phyloP scores from a whole-genome alignment of 441 rosid species.

The Viola pubescens region DNA sequence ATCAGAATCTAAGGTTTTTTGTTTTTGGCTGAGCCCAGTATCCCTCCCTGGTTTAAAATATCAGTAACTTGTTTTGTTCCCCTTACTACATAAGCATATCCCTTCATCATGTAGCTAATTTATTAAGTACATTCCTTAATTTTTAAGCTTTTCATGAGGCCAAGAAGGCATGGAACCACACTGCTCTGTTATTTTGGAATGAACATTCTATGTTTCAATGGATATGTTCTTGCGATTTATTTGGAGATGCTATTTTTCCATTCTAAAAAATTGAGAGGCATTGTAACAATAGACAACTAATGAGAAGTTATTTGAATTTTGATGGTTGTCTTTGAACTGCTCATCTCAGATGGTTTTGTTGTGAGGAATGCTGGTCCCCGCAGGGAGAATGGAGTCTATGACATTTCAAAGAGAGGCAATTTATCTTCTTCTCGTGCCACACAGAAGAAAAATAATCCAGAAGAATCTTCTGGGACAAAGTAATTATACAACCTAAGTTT shows the following conservation, averaged over 20 bases:
- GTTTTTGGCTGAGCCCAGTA: not conserved
- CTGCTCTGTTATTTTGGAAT: no score
- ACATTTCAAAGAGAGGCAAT: conserved; percentile 30
- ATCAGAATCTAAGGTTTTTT: not conserved
- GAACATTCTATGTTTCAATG: no score
- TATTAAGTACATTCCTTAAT: not conserved
- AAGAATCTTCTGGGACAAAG: conserved; percentile 35
- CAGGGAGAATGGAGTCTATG: conserved; percentile 45
- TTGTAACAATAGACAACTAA: no score
- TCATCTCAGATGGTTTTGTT: conserved; percentile 7
- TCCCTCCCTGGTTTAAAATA: not conserved
- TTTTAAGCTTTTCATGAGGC: not conserved
- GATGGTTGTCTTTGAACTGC: not conserved
- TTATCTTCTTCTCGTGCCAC: conserved; percentile 17
- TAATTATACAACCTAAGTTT: conserved; percentile 20
- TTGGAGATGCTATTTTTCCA: no score
- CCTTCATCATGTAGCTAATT: not conserved
- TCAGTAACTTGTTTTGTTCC: not conserved
- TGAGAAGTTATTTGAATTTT: no score
- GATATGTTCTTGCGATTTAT: no score
- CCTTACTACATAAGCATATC: not conserved
- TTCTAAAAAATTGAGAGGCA: not conserved
- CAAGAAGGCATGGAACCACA: no score
- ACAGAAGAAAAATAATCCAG: conserved; percentile 33
- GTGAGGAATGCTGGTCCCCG: conserved; percentile 28